Base-by-base conservation (phyloP, 176 grass and related monocot genomes). In the Carex kokanica region DNA sequence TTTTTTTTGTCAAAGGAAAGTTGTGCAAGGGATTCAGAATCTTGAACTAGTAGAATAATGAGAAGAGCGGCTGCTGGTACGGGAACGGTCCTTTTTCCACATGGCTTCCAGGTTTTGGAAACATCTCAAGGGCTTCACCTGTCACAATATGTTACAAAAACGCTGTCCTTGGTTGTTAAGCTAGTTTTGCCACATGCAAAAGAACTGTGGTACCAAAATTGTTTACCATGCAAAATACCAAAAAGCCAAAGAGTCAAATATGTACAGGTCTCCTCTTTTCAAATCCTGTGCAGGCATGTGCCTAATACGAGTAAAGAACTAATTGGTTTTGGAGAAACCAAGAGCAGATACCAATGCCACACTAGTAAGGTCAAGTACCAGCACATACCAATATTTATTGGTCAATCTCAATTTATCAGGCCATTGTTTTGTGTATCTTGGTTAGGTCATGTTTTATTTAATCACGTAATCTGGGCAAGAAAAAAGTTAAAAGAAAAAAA, bases 31-130 rank as follows among this genome's bases (percentile, higher is more conserved):
- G 13, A 56, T 32, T 78, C 73, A 78, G 23, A 78, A 32, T 55
- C 24, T 78, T 78, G 73, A 34, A 55, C 51, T 56, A 1, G 67
- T 66, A 47, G 91, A 90, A 24, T 86, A 94, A 58, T 78, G 90
- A 73, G 92, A 94, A 6, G 96, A 90, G 6, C 66, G 82, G 65
- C 38, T 87, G 81, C 83, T 90, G 21, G 84, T 83, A 52, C 84
- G 85, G 13, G 87, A 88, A 9, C 60, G 79, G 60, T 92, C 86
- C 83, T 95, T 99, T 80, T 89, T 99, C 84, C 91, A 88, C 88
- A 95, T 89, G 20, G 88, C 87, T 79, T 95, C 88, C 2, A 95
- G 84, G 86, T 89, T 87, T 17, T 89, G 74, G 40, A 99, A 88
- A 85, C 93, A 95, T 72, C 20, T 90, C 43, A 97, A 75, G 18